These are phyloP conservation scores for Leucogyrophana mollusca DNA, from an alignment of 768 basidiomycete species.

Conservation along the genomic window DNA sequence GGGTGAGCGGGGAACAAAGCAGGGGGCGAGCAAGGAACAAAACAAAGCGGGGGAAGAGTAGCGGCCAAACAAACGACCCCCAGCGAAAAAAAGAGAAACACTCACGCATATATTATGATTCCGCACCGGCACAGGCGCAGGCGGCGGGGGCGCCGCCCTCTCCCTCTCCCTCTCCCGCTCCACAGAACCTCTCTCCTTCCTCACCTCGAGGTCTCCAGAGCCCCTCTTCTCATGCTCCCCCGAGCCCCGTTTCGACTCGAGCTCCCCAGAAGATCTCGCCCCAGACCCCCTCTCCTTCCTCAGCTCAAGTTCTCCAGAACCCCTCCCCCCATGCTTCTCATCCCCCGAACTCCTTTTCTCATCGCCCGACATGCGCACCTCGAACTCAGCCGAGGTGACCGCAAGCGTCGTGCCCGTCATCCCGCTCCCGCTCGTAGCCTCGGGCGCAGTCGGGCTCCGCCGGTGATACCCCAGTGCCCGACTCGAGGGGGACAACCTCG, in stretches of 20 bases:
- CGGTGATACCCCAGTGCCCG: slow-evolving; percentile 46
- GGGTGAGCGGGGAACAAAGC: not conserved
- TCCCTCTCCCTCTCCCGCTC: slow-evolving; percentile 20
- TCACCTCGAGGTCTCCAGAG: slow-evolving; percentile 40
- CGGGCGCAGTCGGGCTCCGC: slow-evolving; percentile 70
- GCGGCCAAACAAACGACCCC: too few species aligned
- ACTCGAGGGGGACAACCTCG: not conserved
- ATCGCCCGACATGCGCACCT: too few species aligned
- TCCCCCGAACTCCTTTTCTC: too few species aligned
- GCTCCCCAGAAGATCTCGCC: not conserved
- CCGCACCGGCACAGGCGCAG: slow-evolving; percentile 28
- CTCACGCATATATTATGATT: slow-evolving; percentile 36
- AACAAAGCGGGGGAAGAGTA: slow-evolving; percentile 17
- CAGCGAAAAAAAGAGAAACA: too few species aligned
- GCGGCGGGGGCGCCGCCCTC: slow-evolving; percentile 32
- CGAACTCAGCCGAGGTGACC: too few species aligned
- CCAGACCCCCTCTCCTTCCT: too few species aligned
- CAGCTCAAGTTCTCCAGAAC: not conserved
- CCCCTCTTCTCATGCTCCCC: slow-evolving; percentile 41
- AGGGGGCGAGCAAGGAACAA: not conserved
- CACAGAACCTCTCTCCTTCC: slow-evolving; percentile 27
- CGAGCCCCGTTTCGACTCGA: too few species aligned
- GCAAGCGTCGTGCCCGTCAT: slow-evolving; percentile 27
- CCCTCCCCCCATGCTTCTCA: too few species aligned
- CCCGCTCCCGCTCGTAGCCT: slow-evolving; percentile 47